These are phyloP conservation scores for Aegilops sharonensis DNA, from an alignment of 176 grass and related monocot species.

Conservation along the genomic window DNA sequence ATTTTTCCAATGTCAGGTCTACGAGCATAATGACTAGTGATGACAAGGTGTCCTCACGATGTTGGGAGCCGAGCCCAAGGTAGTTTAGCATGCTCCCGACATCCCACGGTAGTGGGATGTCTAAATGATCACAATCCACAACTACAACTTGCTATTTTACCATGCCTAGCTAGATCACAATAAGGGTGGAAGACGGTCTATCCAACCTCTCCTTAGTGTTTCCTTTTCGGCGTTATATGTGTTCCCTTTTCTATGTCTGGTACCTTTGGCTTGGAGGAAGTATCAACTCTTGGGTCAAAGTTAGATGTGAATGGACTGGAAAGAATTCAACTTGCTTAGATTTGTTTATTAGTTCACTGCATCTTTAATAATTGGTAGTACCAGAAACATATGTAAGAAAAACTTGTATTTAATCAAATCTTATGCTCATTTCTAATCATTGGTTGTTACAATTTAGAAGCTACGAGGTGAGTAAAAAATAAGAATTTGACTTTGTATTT, in stretches of 20 bases:
- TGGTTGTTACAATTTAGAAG: no score
- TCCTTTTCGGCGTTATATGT: neutral
- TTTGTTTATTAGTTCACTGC: neutral
- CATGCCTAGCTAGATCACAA: slow-evolving; percentile 79
- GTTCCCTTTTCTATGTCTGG: neutral
- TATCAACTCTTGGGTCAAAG: neutral
- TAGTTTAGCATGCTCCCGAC: neutral
- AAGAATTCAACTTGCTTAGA: neutral
- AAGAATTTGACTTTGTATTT: no score
- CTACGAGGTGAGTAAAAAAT: no score
- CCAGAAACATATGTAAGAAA: neutral
- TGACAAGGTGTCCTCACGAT: no score
- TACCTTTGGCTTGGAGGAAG: slow-evolving; percentile 2
- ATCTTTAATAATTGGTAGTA: neutral
- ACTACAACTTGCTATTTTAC: slow-evolving; percentile 65
- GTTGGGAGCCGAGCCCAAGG: no score
- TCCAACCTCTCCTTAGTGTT: slow-evolving; percentile 70
- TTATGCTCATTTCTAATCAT: no score
- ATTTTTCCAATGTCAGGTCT: no score
- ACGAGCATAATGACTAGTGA: no score
- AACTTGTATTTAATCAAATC: neutral
- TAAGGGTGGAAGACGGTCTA: slow-evolving; percentile 40
- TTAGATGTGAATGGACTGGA: neutral
- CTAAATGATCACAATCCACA: slow-evolving; percentile 69
- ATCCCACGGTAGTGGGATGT: slow-evolving; percentile 50